Evolutionary conservation across 129 eudicot species (phyloP).

Genomic region (Apium graveolens): DNA sequence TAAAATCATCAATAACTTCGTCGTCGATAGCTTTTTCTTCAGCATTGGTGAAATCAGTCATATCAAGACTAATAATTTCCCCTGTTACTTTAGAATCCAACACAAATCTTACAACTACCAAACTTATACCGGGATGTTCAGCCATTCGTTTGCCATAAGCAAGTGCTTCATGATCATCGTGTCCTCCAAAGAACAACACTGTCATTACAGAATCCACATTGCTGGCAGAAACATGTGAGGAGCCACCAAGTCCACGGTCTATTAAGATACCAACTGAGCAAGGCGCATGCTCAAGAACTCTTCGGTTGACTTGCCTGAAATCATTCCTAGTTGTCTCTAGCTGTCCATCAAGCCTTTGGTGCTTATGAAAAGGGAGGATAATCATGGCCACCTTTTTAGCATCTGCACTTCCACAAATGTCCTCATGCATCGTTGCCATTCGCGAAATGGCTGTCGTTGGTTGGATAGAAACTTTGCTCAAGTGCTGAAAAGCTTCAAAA

Average conservation of each 20-base stretch:
- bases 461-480: conserved; percentile 50
- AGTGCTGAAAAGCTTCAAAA: conserved; percentile 59
- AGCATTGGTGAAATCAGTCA: conserved; percentile 24
- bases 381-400: conserved; percentile 58
- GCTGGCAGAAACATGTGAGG: conserved; percentile 66
- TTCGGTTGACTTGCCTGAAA: conserved; percentile 54
- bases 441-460: conserved; percentile 72
- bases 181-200: conserved; percentile 82
- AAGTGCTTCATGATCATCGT: conserved; percentile 85
- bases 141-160: conserved; percentile 83
- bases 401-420: conserved; percentile 53
- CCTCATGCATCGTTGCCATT: conserved; percentile 63
- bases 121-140: conserved; percentile 80
- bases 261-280: conserved; percentile 85
- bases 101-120: conserved; percentile 50
- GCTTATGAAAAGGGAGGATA: conserved; percentile 78
- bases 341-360: conserved; percentile 56
- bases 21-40: conserved; percentile 46
- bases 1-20: conserved; percentile 38
- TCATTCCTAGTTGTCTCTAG: conserved; percentile 60
- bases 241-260: conserved; percentile 88
- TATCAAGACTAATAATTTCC: conserved; percentile 26
- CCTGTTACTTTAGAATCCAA: conserved; percentile 32
- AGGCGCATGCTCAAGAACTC: conserved; percentile 70
- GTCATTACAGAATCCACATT: conserved; percentile 50